Evolutionary conservation across 1,284 basidiomycete species (phyloP).

Genomic region (Irpex sp.): DNA sequence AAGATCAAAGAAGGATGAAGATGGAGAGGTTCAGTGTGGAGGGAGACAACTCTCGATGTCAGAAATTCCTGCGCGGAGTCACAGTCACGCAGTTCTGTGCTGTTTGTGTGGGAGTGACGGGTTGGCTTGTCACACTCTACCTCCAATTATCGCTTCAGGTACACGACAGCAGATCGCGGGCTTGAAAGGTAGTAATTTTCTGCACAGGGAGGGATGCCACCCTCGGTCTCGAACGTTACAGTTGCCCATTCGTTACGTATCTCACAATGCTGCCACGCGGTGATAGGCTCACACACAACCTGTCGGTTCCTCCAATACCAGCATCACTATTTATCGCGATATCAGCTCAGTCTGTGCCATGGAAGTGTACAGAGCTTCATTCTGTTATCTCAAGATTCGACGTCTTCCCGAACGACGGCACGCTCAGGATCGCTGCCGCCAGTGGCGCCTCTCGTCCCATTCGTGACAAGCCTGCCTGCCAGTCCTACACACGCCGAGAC

Average conservation of each 20-base stretch:
- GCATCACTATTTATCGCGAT: not conserved
- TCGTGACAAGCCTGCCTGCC: not conserved
- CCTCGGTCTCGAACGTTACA: not conserved
- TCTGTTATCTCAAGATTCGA: slow-evolving; percentile 2
- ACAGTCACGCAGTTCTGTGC: not conserved
- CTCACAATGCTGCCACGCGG: not conserved
- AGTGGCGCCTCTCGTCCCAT: not conserved
- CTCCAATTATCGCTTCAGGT: too few relatives aligned
- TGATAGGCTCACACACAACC: not conserved
- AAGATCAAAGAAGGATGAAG: slow-evolving; percentile 20
- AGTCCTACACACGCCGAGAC: slow-evolving; percentile 1
- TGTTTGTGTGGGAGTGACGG: not conserved
- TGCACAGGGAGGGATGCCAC: not conserved
- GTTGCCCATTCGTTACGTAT: slow-evolving; percentile 1
- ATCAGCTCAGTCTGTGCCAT: not conserved
- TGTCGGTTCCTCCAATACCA: not conserved
- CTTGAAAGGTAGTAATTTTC: not conserved
- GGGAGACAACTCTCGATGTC: not conserved
- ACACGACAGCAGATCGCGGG: too few relatives aligned
- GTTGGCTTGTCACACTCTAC: too few relatives aligned
- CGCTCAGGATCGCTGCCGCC: not conserved
- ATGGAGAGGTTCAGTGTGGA: slow-evolving; percentile 2
- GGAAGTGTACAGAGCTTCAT: not conserved
- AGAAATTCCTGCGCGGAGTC: slow-evolving; percentile 2
- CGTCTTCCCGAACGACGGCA: not conserved